A percentile compares a stretch with the other conserved stretches of the same genome.
Evolutionary conservation across 495 filamentous ascomycete genomes (phyloP).

Genomic region (Aspergillus haitiensis): DNA sequence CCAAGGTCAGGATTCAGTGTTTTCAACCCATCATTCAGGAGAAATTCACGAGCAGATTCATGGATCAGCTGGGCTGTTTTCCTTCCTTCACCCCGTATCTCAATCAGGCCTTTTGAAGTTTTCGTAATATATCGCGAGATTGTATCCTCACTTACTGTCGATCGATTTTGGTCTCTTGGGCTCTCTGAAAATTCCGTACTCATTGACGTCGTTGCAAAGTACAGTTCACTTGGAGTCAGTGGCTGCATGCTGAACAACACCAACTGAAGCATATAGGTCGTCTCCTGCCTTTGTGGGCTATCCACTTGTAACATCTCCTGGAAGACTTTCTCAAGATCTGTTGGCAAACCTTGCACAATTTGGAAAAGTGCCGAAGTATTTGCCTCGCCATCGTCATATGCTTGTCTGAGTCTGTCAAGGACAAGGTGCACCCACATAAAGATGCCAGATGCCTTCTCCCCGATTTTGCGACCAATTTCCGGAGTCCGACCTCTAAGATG

Average conservation of each 20-base stretch:
- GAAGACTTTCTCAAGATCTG: not conserved
- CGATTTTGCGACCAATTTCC: not conserved
- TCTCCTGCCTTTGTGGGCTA: not conserved
- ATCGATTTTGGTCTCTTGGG: not conserved
- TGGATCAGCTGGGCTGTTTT: not conserved
- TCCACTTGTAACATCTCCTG: not conserved
- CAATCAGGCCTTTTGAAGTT: not conserved
- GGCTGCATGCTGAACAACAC: not conserved
- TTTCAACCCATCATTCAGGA: not conserved
- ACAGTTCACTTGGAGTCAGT: not conserved
- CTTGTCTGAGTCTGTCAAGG: not conserved
- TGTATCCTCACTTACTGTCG: not conserved
- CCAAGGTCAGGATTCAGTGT: not conserved
- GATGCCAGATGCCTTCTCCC: not conserved
- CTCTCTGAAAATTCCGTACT: not conserved
- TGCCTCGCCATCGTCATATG: not conserved
- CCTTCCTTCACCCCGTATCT: not conserved
- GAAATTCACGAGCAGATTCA: not conserved
- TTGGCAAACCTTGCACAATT: not conserved
- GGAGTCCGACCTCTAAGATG: not conserved
- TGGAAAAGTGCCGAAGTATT: not conserved
- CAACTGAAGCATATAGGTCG: not conserved
- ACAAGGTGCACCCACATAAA: not conserved
- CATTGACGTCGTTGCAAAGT: not conserved
- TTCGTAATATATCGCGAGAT: not conserved